Conservation (phyloP, 2,329 filamentous ascomycete species). For the Ophiostoma himal-ulmi region DNA sequence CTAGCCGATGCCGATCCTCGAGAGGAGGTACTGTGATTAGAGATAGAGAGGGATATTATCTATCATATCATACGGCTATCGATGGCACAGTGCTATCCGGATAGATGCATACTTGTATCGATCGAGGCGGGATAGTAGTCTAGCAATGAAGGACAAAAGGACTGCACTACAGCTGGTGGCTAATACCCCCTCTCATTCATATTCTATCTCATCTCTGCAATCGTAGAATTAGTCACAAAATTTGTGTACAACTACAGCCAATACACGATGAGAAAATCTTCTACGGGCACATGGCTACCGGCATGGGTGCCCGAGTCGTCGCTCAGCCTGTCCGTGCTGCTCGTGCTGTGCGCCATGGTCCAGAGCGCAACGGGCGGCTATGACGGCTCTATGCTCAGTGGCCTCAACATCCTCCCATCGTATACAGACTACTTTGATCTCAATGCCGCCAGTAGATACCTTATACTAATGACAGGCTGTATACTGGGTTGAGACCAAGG, state of each 20-base stretch:
- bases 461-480: slow-evolving; percentile 27
- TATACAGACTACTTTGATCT: slow-evolving; percentile 31
- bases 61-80: background rate
- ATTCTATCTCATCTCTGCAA: background rate
- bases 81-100: background rate
- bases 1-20: slow-evolving; percentile 1
- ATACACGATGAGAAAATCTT: slow-evolving; percentile 34
- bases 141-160: background rate
- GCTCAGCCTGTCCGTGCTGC: slow-evolving; percentile 36
- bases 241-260: background rate
- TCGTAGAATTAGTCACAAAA: background rate
- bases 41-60: background rate
- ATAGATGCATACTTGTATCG: background rate
- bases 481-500: slow-evolving; percentile 38
- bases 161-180: background rate
- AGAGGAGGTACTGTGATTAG: background rate
- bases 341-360: slow-evolving; percentile 39
- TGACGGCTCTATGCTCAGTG: slow-evolving; percentile 50
- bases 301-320: slow-evolving; percentile 43
- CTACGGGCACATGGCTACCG: slow-evolving; percentile 43
- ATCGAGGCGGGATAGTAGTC: background rate
- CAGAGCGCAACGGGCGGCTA: slow-evolving; percentile 36
- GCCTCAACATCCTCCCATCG: slow-evolving; percentile 41
- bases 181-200: background rate
- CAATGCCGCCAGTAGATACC: slow-evolving; percentile 27